Base-by-base conservation (phyloP, 2,329 filamentous ascomycete species). In the Magnaporthiopsis rhizophila region DNA sequence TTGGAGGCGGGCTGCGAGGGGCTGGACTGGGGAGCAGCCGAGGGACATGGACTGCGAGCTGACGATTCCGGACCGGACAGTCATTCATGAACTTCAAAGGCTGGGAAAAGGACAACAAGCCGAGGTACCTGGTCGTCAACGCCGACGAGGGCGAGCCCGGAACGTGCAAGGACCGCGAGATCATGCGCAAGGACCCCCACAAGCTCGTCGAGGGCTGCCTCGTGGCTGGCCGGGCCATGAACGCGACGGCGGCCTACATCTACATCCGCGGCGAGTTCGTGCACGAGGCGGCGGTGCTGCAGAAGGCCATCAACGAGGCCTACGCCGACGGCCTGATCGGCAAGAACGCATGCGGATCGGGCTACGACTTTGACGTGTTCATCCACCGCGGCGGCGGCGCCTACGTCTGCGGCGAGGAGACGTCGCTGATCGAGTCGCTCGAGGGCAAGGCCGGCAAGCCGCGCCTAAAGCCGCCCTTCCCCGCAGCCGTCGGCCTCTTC, bases 41-140 rank as follows among this genome's bases (percentile, higher is more conserved):
- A 38, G 36, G 36, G 36, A 13, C 15, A 38, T 38, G 36, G 36
- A 38, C 36, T 38, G 15, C 18, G 45, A 53, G 45, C 45, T 53
- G n/a, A 64, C 68, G 18, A 30, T 30, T 59, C 24, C 12, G 28
- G 18, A 50, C 53, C 18, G 13, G 21, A 58, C 73, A 96, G 92
- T 97, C 93, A 62, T 99, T 99, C 80, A 99, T 99, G 95, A 99
- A 99, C 84, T 93, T 94, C 84, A 97, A 97, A 81, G 95, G 92
- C 73, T 99, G 95, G 95, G 94, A 99, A 73, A 96, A 99, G 81
- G 95, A 98, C 77, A 89, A 79, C 72, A 96, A 96, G 80, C 95
- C 95, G 69, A 89, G 95, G 73, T 99, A 99, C 75, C 83, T 99
- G 64, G 94, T 99, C 67, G 92, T 99, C 81, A 99, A 99, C 74